Base-by-base conservation (phyloP, 2,329 filamentous ascomycete species). In the Chaetomium sp. region DNA sequence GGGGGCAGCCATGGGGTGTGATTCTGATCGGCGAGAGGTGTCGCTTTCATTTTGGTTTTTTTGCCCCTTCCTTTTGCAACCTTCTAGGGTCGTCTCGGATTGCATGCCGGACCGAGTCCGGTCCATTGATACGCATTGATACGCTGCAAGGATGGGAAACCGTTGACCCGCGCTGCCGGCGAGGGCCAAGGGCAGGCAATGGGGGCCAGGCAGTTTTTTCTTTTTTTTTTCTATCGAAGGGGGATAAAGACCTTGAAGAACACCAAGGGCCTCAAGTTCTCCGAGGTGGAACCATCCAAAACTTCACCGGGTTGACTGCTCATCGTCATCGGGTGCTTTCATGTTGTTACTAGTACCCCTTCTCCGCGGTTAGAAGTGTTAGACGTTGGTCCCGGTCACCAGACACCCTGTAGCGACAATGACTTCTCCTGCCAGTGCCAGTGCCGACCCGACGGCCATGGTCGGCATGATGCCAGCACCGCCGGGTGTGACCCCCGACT, bases 401-500 rank as follows among this genome's bases (percentile, higher is more conserved):
- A 35, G 29, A 16, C 53, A 8, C 2, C 29, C 29, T 55, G 53
- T 31, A 35, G 4, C 29, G 10, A 42, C 38, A 42, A 42, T 42
- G 38, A 19, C 38, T 42, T 12, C 29, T 21, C 21, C 29, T 13
- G 25, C 57, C 12, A 5, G 38, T n/a, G n/a, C n/a, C n/a, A n/a
- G n/a, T n/a, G 4, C 13, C 38, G 6, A 59, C 45, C 29, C 57
- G n/a, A 47, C 57, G 27, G 45, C 45, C 45, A 21, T n/a, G 56
- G 42, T 59, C 13, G 57, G 57, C 27, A n/a, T 59, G 19, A 59
- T 59, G 57, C 57, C 57, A 16, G 5, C 57, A 13, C 57, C 57
- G 13, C 57, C 45, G 6, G 45, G n/a, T 19, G 57, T 59, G 57
- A 51, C 29, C 3, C 57, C 57, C 31, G 57, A 59, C 45, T 59